Base-by-base conservation (phyloP, 2,329 filamentous ascomycete species). In the Sclerotinia nivalis region DNA sequence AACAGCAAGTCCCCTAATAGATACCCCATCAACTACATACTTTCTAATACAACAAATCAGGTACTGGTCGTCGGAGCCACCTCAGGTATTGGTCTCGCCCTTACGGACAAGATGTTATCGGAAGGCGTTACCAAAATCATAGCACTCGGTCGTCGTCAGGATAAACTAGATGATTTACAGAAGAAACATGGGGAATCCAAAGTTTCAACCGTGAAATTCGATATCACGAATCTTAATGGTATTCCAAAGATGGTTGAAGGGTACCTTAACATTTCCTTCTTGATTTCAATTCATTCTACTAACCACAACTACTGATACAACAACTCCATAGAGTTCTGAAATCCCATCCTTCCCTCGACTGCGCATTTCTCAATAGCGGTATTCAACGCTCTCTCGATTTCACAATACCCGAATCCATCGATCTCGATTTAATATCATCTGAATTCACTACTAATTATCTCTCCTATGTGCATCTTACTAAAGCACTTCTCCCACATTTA, bases 61-160 rank as follows among this genome's bases (percentile, higher is more conserved):
- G 80, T 87, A 34, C 83, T 89, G 66, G 76, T 89, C 58, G 79
- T 88, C 50, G 85, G 85, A 15, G 84, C 84, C n/a, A 87, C 85
- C 0, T 81, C 84, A 0, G 85, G 85, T 52, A 87, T 87, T 65
- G 85, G 85, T 67, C 75, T 73, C 58, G 83, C 81, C 4, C 79
- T 87, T 68, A 76, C 78, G 4, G 77, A 81, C 59, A 80, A 79
- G 15, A 76, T 86, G 64, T 73, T 87, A 55, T 75, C 80, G 4
- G 78, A 83, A 54, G 78, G 83, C 69, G 79, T 83, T 66, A 84
- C 84, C 73, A 72, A 72, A 58, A 85, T 89, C 47, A 84, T 87
- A 34, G 84, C 82, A 15, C 84, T 87, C 5, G 87, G 86, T 22
- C 83, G 86, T 18, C 83, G 85, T 52, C 77, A 83, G 75, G 81